phyloP scores from a whole-genome alignment of 495 filamentous ascomycete genomes.

The Penicillium coprophilum region DNA sequence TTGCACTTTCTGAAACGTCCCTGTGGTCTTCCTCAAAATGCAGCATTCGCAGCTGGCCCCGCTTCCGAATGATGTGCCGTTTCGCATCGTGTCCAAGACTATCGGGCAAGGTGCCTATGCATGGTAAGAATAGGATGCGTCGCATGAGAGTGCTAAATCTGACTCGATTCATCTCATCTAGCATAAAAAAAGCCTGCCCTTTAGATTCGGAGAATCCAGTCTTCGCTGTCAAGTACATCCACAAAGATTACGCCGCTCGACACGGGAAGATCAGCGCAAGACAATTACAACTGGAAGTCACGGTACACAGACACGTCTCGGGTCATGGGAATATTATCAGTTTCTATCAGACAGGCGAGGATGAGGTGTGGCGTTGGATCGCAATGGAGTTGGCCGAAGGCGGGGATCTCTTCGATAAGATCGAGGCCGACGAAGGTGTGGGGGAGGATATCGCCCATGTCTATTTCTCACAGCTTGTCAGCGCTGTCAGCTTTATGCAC shows the following conservation, averaged over 20 bases:
- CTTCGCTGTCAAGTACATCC: conserved; percentile 98
- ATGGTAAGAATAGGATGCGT: conserved; percentile 60
- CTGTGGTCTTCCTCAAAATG: conserved; percentile 32
- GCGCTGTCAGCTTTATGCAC: conserved; percentile 92
- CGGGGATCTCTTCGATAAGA: conserved; percentile 98
- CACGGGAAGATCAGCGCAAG: conserved; percentile 85
- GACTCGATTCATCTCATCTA: conserved; percentile 36
- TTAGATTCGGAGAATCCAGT: conserved; percentile 65
- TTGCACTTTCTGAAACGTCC: background rate
- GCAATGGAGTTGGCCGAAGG: conserved; percentile 97
- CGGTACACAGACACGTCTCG: conserved; percentile 80
- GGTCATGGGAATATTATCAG: conserved; percentile 91
- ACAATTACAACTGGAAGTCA: conserved; percentile 85
- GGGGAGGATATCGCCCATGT: conserved; percentile 90
- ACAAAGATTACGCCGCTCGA: conserved; percentile 88
- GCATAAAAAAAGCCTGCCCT: conserved; percentile 91
- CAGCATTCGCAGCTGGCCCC: conserved; percentile 85
- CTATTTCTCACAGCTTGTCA: conserved; percentile 91
- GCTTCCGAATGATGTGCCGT: conserved; percentile 81
- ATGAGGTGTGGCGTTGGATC: conserved; percentile 92
- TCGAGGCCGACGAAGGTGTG: conserved; percentile 93
- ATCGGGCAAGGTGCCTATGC: conserved; percentile 97
- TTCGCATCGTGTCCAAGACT: conserved; percentile 91
- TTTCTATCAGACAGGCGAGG: conserved; percentile 85
- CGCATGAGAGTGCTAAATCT: background rate